These are phyloP conservation scores for Neurospora sp. DNA, from an alignment of 2,329 filamentous ascomycete genomes.

Conservation along the genomic window DNA sequence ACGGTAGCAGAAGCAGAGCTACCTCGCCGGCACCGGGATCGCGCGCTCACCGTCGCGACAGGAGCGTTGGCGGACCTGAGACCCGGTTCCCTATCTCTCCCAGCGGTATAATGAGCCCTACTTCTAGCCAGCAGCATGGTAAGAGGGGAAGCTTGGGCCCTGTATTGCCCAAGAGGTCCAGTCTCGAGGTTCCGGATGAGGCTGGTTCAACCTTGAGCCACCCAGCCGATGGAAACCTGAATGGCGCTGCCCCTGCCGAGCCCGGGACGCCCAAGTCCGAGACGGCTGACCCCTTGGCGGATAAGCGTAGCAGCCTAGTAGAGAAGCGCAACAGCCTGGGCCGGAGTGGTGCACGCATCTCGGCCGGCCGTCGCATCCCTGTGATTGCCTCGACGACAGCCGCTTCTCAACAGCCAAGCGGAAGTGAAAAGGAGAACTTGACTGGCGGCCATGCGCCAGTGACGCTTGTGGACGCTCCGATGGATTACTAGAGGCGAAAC, in stretches of 20 bases:
- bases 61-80: slow-evolving; percentile 61
- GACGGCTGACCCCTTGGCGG: slow-evolving; percentile 13
- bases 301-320: slow-evolving; percentile 21
- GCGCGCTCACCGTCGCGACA: slow-evolving; percentile 63
- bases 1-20: slow-evolving; percentile 58
- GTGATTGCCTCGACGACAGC: slow-evolving; percentile 23
- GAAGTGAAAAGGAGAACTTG: slow-evolving; percentile 11
- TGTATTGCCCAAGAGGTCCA: slow-evolving; percentile 50
- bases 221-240: slow-evolving; percentile 27
- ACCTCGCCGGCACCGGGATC: slow-evolving; percentile 61
- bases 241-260: slow-evolving; percentile 29
- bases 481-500: slow-evolving; percentile 52
- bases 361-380: slow-evolving; percentile 38
- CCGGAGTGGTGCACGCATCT: slow-evolving; percentile 30
- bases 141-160: slow-evolving; percentile 42
- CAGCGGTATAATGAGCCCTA: slow-evolving; percentile 44
- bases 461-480: slow-evolving; percentile 64
- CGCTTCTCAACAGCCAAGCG: slow-evolving; percentile 20
- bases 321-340: slow-evolving; percentile 59
- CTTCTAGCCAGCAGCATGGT: slow-evolving; percentile 30
- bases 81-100: slow-evolving; percentile 80
- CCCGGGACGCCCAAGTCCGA: slow-evolving; percentile 17
- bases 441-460: slow-evolving; percentile 35
- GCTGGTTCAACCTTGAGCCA: slow-evolving; percentile 26
- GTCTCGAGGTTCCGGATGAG: slow-evolving; percentile 70